phyloP scores from a whole-genome alignment of 2,329 filamentous ascomycete genomes.

The Podosphaera fusca region DNA sequence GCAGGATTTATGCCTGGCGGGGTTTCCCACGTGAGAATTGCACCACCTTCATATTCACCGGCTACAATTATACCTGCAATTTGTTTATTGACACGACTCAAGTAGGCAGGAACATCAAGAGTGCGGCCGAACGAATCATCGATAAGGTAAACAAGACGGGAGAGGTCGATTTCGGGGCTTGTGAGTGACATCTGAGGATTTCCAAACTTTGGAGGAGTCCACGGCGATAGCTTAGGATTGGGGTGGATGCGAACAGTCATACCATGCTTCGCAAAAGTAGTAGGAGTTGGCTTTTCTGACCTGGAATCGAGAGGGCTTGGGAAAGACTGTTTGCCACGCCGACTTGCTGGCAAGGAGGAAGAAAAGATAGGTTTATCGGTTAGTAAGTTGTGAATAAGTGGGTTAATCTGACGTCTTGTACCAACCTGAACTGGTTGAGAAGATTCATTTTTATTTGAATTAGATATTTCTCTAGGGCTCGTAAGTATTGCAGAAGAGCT shows the following conservation, averaged over 20 bases:
- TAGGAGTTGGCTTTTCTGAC: slow-evolving; percentile 22
- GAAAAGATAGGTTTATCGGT: slow-evolving; percentile 89
- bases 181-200: slow-evolving; percentile 43
- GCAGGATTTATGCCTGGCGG: slow-evolving; percentile 33
- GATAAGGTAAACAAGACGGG: slow-evolving; percentile 64
- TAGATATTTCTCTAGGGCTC: slow-evolving; percentile 60
- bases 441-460: slow-evolving; percentile 16
- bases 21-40: slow-evolving; percentile 82
- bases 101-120: slow-evolving; percentile 63
- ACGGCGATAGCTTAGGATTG: slow-evolving; percentile 38
- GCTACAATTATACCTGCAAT: slow-evolving; percentile 86
- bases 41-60: slow-evolving; percentile 88
- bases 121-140: slow-evolving; percentile 80
- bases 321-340: slow-evolving; percentile 21
- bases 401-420: slow-evolving; percentile 42
- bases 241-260: slow-evolving; percentile 76
- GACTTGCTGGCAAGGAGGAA: slow-evolving; percentile 60
- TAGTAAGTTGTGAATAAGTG: slow-evolving; percentile 81
- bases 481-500: slow-evolving; percentile 77
- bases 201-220: slow-evolving; percentile 41
- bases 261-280: slow-evolving; percentile 75
- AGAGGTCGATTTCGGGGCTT: slow-evolving; percentile 62
- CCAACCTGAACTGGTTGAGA: slow-evolving; percentile 19
- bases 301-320: slow-evolving; percentile 11
- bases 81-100: slow-evolving; percentile 54